Evolutionary conservation across 495 filamentous ascomycete species (phyloP).

Genomic region (Pseudotulostoma volvatum): DNA sequence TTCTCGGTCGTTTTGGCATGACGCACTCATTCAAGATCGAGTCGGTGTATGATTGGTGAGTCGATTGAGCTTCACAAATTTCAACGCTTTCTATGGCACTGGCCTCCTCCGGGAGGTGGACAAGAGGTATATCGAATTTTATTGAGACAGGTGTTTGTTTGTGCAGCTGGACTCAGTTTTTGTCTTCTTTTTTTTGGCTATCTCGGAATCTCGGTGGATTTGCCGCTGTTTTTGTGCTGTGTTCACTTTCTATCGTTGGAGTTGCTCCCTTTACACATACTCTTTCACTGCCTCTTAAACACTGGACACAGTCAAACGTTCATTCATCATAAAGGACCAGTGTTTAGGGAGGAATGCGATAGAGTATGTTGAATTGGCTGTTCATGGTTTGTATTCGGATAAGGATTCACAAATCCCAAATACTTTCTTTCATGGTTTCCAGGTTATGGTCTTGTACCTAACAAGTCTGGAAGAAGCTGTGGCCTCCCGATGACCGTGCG

Average conservation of each 20-base stretch:
- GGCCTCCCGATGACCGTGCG: too few relatives aligned
- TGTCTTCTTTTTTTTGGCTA: constrained; percentile 13
- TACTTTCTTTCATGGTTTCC: too few relatives aligned
- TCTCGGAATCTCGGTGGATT: constrained; percentile 27
- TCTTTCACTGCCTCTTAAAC: neutral
- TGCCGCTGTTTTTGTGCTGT: neutral
- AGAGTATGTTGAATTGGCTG: too few relatives aligned
- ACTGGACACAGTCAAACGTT: too few relatives aligned
- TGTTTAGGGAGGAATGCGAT: neutral
- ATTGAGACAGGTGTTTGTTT: constrained; percentile 29
- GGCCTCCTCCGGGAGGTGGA: constrained; percentile 83
- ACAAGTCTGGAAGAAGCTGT: too few relatives aligned
- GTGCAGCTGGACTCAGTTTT: constrained; percentile 24
- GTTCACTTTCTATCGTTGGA: neutral
- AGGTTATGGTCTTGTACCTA: too few relatives aligned
- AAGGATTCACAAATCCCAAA: too few relatives aligned
- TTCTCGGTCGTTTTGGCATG: too few relatives aligned
- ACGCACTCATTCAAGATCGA: too few relatives aligned
- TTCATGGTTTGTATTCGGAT: neutral
- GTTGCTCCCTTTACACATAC: neutral
- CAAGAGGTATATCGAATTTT: constrained; percentile 38
- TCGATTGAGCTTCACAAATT: too few relatives aligned
- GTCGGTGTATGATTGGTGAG: too few relatives aligned
- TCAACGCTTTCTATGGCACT: constrained; percentile 75
- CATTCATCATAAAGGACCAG: neutral